Conservation (phyloP, 352 stramenopile genomes). For the Phytophthora chlamydospora region DNA sequence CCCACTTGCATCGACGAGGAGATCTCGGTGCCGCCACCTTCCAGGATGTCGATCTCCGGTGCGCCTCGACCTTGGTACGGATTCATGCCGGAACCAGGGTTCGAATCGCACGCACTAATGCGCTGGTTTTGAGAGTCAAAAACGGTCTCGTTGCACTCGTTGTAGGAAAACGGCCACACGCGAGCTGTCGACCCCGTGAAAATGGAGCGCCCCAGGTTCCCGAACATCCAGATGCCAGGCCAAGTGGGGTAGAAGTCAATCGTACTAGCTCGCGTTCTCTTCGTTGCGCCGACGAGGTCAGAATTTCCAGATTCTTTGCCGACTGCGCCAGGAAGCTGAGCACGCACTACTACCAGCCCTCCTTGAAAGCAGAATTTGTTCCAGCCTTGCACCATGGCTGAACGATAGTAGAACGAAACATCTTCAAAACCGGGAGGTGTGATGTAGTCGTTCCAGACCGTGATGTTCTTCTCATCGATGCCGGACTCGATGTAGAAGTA, state of each 20-base stretch:
- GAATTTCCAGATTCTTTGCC: slow-evolving; percentile 48
- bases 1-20: slow-evolving; percentile 57
- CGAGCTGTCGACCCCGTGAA: slow-evolving; percentile 93
- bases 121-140: slow-evolving; percentile 61
- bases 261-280: slow-evolving; percentile 28
- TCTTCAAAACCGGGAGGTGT: slow-evolving; percentile 25
- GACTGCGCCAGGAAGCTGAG: slow-evolving; percentile 85
- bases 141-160: slow-evolving; percentile 82
- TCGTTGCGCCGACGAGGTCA: slow-evolving; percentile 29
- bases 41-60: slow-evolving; percentile 53
- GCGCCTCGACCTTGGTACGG: slow-evolving; percentile 86
- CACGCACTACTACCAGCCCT: slow-evolving; percentile 83
- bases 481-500: slow-evolving; percentile 54
- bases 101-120: slow-evolving; percentile 88
- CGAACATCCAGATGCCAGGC: slow-evolving; percentile 34
- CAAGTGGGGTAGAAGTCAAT: slow-evolving; percentile 44
- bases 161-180: slow-evolving; percentile 95
- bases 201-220: slow-evolving; percentile 93
- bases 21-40: slow-evolving; percentile 20
- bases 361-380: slow-evolving; percentile 85
- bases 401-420: slow-evolving; percentile 23
- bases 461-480: slow-evolving; percentile 37
- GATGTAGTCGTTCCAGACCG: slow-evolving; percentile 56
- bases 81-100: slow-evolving; percentile 92
- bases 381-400: slow-evolving; percentile 66